A percentile compares a stretch with the other conserved stretches of the same genome.
phyloP scores from a whole-genome alignment of 495 filamentous ascomycete species.

The Aspergillus baeticus region DNA sequence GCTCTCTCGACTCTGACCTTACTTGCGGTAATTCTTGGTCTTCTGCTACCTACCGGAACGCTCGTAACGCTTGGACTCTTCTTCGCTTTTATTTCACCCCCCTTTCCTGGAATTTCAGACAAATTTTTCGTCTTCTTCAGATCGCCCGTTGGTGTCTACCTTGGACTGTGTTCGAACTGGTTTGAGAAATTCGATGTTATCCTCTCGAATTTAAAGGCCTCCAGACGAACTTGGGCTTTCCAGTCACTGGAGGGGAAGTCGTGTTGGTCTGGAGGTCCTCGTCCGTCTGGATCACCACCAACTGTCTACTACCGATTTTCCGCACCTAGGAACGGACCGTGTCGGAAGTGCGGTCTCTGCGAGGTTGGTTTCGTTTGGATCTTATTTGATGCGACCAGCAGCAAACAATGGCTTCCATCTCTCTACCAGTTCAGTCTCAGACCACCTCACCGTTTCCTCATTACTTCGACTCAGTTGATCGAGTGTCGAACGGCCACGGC shows the following conservation, averaged over 20 bases:
- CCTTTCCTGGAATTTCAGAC: not conserved
- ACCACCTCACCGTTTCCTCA: conserved; percentile 28
- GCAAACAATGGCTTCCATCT: conserved; percentile 43
- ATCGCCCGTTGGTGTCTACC: conserved; percentile 6
- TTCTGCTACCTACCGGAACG: not conserved
- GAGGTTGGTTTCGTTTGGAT: conserved; percentile 12
- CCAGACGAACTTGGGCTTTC: conserved; percentile 44
- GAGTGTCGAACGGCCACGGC: conserved; percentile 18
- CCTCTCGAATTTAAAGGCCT: conserved; percentile 37
- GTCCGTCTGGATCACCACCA: conserved; percentile 34
- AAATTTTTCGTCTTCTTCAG: not conserved
- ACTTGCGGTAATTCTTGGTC: not conserved
- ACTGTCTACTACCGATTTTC: conserved; percentile 13
- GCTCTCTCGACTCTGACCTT: conserved; percentile 1
- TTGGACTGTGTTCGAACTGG: conserved; percentile 25
- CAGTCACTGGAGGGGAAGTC: conserved; percentile 32
- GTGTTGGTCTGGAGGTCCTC: conserved; percentile 42
- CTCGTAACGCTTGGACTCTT: not conserved
- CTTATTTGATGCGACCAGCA: conserved; percentile 15
- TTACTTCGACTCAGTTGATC: conserved; percentile 31
- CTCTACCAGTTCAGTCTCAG: conserved; percentile 37
- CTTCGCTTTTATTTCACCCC: not conserved
- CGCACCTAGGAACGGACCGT: conserved; percentile 3
- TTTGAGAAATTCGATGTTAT: conserved; percentile 39
- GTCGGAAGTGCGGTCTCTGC: conserved; percentile 12